These are phyloP conservation scores for Scutellaria galericulata DNA, from an alignment of 257 asterid species.

Conservation along the genomic window DNA sequence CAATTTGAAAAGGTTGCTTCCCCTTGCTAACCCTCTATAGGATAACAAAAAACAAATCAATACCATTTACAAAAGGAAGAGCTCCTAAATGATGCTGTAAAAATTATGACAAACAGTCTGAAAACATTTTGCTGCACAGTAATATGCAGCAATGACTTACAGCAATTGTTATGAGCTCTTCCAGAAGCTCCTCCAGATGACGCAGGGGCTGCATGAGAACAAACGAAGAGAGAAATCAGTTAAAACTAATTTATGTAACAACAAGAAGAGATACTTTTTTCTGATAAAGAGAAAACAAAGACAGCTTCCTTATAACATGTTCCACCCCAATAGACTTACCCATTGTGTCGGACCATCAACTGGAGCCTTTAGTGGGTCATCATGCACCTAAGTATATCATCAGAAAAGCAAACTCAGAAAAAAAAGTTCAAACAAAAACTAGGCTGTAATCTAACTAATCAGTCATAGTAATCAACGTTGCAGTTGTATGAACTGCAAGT, in stretches of 20 bases:
- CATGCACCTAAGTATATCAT: constrained; percentile 70
- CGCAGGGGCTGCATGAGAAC: constrained; percentile 74
- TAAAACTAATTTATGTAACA: constrained; percentile 6
- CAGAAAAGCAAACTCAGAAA: neutral
- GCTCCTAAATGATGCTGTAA: too few species aligned
- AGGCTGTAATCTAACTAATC: neutral
- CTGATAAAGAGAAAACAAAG: neutral
- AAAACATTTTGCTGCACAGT: neutral
- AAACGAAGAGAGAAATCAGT: constrained; percentile 16
- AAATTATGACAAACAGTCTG: too few species aligned
- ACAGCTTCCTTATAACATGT: neutral
- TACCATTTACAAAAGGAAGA: constrained; percentile 2
- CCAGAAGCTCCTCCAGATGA: constrained; percentile 86
- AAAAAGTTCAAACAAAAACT: neutral
- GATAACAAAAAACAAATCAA: constrained; percentile 13
- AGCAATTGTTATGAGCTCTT: constrained; percentile 79
- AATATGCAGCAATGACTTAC: constrained; percentile 49
- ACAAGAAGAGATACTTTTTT: too few species aligned
- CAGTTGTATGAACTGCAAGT: neutral
- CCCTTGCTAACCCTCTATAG: constrained; percentile 88
- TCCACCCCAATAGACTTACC: constrained; percentile 50
- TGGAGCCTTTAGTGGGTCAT: constrained; percentile 86
- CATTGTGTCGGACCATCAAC: constrained; percentile 99
- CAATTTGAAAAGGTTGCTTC: constrained; percentile 71
- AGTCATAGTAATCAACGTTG: too few species aligned